Conservation (phyloP, 2,329 filamentous ascomycete species). For the Aureobasidium sp. region DNA sequence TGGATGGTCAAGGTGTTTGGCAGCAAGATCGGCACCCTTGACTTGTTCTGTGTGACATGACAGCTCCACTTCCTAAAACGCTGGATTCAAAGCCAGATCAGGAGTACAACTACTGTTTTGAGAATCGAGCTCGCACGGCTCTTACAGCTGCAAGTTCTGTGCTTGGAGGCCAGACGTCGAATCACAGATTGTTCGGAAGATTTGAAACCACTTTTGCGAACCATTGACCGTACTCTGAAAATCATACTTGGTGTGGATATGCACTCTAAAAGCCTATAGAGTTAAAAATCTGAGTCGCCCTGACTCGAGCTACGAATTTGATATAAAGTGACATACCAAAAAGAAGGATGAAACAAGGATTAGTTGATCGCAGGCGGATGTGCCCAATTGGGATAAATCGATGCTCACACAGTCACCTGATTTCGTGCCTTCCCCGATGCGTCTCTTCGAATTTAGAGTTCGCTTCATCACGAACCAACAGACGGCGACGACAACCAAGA, state of each 20-base stretch:
- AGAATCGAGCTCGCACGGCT: neutral
- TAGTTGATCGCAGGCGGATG: neutral
- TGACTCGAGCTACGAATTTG: neutral
- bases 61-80: constrained; percentile 8
- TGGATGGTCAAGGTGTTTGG: neutral
- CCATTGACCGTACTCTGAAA: neutral
- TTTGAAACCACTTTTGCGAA: neutral
- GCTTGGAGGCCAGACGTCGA: neutral
- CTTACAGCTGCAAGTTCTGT: neutral
- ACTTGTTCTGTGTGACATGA: neutral
- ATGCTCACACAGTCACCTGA: neutral
- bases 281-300: neutral
- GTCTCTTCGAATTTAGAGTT: neutral
- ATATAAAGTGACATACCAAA: neutral
- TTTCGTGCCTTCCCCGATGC: neutral
- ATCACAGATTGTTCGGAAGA: neutral
- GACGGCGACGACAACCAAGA: neutral
- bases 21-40: neutral
- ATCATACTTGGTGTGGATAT: neutral
- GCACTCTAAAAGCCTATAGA: neutral
- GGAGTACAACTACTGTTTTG: neutral
- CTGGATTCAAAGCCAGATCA: neutral
- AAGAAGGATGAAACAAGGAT: neutral
- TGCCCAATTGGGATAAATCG: neutral
- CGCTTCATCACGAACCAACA: neutral